Conservation (phyloP, 2,329 filamentous ascomycete species). For the Zasmidium angulare region DNA sequence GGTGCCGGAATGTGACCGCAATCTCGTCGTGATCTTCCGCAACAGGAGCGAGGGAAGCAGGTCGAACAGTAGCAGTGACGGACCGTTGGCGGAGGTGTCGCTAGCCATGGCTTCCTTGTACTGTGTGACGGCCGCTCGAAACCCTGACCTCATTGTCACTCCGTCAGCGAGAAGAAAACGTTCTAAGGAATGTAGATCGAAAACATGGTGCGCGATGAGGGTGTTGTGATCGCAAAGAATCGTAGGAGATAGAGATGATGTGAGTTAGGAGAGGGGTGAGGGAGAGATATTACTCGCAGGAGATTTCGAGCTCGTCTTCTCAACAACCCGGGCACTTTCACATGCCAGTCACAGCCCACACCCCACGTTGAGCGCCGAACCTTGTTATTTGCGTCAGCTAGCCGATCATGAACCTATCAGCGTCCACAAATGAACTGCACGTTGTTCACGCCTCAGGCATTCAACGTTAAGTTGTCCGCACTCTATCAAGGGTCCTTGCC, state of each 20-base stretch:
- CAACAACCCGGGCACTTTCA: not conserved
- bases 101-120: not conserved
- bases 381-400: not conserved
- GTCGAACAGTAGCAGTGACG: slow-evolving; percentile 1
- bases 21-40: not conserved
- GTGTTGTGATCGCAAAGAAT: not conserved
- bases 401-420: not conserved
- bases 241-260: not conserved
- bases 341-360: not conserved
- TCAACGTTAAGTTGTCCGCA: not conserved
- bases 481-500: no score
- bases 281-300: not conserved
- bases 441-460: not conserved
- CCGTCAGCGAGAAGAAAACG: not conserved
- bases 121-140: not conserved
- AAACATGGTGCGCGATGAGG: not conserved
- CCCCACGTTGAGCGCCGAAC: not conserved
- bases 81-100: not conserved
- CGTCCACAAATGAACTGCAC: not conserved
- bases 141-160: not conserved
- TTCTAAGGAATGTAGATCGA: not conserved
- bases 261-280: not conserved
- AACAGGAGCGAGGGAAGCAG: slow-evolving; percentile 2
- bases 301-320: not conserved
- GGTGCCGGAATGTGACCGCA: slow-evolving; percentile 5